Evolutionary conservation across 139 green algal genomes (phyloP), one percentile per base, ranked within the genome.

Genomic region (Chlamydomonas urium): DNA sequence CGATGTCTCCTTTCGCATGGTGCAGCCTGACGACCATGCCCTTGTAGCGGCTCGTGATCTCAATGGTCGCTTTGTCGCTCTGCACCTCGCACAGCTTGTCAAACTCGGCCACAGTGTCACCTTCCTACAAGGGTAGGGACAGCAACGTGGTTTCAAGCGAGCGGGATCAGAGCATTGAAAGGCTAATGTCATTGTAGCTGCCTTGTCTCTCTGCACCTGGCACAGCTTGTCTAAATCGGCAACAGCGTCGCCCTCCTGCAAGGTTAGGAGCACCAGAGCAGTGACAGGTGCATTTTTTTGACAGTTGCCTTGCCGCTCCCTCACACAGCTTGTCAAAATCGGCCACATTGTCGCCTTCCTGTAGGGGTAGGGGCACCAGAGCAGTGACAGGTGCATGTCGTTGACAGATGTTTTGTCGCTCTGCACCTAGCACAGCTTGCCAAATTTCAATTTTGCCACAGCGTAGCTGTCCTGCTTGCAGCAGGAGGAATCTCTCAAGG

Each of bases 151-250:
- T 26, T n/a, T n/a, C n/a, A n/a, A n/a, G n/a, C n/a, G n/a, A n/a
- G n/a, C n/a, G n/a, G n/a, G n/a, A n/a, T n/a, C n/a, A n/a, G n/a
- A n/a, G n/a, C n/a, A n/a, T n/a, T n/a, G n/a, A n/a, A n/a, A n/a
- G n/a, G n/a, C n/a, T n/a, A n/a, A n/a, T n/a, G n/a, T n/a, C n/a
- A n/a, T n/a, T n/a, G n/a, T n/a, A n/a, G n/a, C n/a, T 10, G 91
- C 91, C 77, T 96, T 97, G 79, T 97, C 91, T 45, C 79, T 90
- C 81, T 97, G 92, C n/a, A 97, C 87, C 77, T 96, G 83, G 71
- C 91, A 96, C 23, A 98, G 37, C 45, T 71, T 83, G 35, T 90
- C 86, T 68, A 97, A 98, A 50, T 90, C 80, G 6, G 82, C 66
- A 19, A 97, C 83, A 17, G 24, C 21, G 47, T 91, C 85, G 2